These are phyloP conservation scores for Microcera coccophila DNA, from an alignment of 2,329 filamentous ascomycete genomes.

Conservation along the genomic window DNA sequence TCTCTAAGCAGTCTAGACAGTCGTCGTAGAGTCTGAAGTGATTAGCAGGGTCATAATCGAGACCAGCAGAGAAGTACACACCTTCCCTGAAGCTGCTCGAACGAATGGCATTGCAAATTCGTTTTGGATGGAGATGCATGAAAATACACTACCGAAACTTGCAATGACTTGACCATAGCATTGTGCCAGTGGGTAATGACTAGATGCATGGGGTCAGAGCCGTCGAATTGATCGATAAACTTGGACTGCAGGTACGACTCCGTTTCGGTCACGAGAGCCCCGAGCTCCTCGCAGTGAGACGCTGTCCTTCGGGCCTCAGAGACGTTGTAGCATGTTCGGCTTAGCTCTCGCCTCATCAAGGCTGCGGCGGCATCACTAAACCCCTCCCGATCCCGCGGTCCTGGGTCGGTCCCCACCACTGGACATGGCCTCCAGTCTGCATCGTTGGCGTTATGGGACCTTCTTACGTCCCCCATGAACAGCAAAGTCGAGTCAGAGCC, in stretches of 20 bases:
- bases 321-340: slow-evolving; percentile 10
- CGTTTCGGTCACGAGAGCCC: slow-evolving; percentile 10
- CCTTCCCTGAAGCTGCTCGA: slow-evolving; percentile 13
- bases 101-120: slow-evolving; percentile 11
- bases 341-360: slow-evolving; percentile 13
- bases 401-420: slow-evolving; percentile 5
- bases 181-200: slow-evolving; percentile 11
- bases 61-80: slow-evolving; percentile 2
- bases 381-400: slow-evolving; percentile 11
- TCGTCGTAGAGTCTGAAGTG: slow-evolving; percentile 12
- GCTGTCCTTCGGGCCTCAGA: slow-evolving; percentile 9
- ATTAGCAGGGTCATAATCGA: not conserved
- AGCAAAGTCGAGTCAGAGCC: slow-evolving; percentile 13
- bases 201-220: slow-evolving; percentile 12
- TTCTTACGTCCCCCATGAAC: slow-evolving; percentile 11
- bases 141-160: slow-evolving; percentile 12
- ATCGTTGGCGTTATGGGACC: slow-evolving; percentile 11
- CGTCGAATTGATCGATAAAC: slow-evolving; percentile 16
- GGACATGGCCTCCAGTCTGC: slow-evolving; percentile 8
- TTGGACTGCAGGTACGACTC: slow-evolving; percentile 10
- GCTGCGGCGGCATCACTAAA: slow-evolving; percentile 12
- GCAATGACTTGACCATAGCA: slow-evolving; percentile 13
- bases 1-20: slow-evolving; percentile 15
- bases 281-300: slow-evolving; percentile 9
- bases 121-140: slow-evolving; percentile 10